Base-by-base conservation (phyloP, 2,329 filamentous ascomycete species). In the Talaromyces sp. region DNA sequence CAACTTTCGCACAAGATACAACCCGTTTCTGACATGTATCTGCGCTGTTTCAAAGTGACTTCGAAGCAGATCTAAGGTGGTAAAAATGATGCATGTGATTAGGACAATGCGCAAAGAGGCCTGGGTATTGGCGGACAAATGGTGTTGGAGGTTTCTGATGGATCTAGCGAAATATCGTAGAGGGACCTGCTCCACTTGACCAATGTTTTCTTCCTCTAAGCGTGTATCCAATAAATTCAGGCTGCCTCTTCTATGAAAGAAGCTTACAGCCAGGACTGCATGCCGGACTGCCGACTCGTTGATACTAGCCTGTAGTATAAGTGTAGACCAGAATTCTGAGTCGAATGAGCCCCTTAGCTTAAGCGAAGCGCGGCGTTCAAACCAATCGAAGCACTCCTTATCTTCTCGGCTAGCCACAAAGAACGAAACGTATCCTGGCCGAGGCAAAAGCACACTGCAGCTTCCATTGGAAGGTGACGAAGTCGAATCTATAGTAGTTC, bases 311-410 rank as follows among this genome's bases (percentile, higher is more conserved):
- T 61, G 59, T 15, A 61, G 27, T 49, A 61, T 41, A 17, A 61
- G 43, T 22, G 17, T 49, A 13, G 59, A 50, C 59, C 59, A 61
- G 45, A 61, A 61, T 37, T 61, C 43, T 11, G 59, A 61, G 10
- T 49, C 6, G 22, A 61, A 61, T n/a, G 59, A 61, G 27, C 59
- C 59, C 13, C 45, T 61, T 22, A 61, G 41, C 43, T 61, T 61
- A 37, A 33, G 27, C 10, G 59, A 61, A 50, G 59, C 33, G 59
- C 59, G 41, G 37, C 19, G 22, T n/a, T 61, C 45, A 50, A 61
- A 61, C 59, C 59, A 61, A 50, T 50, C 43, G 27, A 61, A 61
- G 10, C 45, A 50, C n/a, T 61, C 59, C 33, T 61, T 61, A n/a
- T 61, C 59, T 37, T 50, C 43, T 22, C 11, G 54, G 17, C 41